Evolutionary conservation across 306 rosid species (phyloP), one percentile per base, ranked within the genome.

Genomic region (Inga oerstediana): DNA sequence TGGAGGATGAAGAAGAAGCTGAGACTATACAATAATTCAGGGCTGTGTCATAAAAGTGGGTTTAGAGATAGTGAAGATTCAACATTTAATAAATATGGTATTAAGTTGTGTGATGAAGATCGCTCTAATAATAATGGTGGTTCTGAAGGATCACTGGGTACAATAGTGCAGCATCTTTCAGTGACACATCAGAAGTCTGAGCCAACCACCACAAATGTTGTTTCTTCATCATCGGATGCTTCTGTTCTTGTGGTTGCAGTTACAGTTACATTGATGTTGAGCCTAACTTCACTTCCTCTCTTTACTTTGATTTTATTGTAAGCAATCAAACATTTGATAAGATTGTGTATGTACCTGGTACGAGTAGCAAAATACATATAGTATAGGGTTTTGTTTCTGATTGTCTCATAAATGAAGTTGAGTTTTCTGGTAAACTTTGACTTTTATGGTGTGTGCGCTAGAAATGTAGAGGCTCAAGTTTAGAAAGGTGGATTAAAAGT

Each of bases 1-100:
- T 91, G 98, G 98, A 89, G 90, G 81, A 96, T 96, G 98, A 96
- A 83, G 82, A 89, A 89, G 83, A 96, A 96, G 81, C 87, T 96
- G 1, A 86, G 73, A 83, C 75, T 93, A 0, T 44, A 87, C 24
- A 89, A 89, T 7, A 96, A 93, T 48, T 82, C 83, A 0, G 97
- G 98, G 30, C 91, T 96, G 44, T 96, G 99, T 71, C 93, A 86
- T 41, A 64, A 89, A 2, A 88, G 87, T 72, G 97, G 92, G 19
- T 37, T 93, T 5, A 91, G 84, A 16, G 93, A 91, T 64, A 77
- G 84, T 54, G 82, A 83, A 72, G 96, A 84, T 27, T 81, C 92
- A 5, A 27, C 86, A 0, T 84, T 76, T 78, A 82, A 86, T 82
- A 84, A 86, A 79, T 82, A 82, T 2, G 94, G 90, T 1, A 88